Conservation (phyloP, 2,329 filamentous ascomycete genomes). For the Aureobasidium subglaciale region DNA sequence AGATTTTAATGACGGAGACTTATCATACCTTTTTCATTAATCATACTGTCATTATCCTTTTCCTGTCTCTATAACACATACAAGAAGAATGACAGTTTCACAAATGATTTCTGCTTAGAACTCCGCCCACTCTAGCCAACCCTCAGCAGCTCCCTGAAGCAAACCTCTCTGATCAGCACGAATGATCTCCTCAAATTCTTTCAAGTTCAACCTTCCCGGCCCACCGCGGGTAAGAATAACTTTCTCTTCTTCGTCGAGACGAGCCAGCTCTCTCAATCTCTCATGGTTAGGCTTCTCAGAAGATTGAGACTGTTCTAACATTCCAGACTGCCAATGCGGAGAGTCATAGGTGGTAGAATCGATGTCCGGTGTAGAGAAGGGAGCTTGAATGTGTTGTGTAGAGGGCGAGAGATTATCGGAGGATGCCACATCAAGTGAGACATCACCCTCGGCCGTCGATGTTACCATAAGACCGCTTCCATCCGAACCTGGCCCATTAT, state of each 20-base stretch:
- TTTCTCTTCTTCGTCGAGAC: slow-evolving; percentile 57
- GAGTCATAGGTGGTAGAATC: neutral
- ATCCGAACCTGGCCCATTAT: no score
- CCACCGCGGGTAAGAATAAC: slow-evolving; percentile 68
- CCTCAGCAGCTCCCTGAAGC: slow-evolving; percentile 72
- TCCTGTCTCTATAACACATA: neutral
- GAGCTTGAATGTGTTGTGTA: neutral
- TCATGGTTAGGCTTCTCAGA: slow-evolving; percentile 25
- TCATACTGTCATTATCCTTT: no score
- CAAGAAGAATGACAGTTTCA: neutral
- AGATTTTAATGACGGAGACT: no score
- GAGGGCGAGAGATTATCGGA: neutral
- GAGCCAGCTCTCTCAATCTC: slow-evolving; percentile 39
- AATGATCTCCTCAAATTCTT: slow-evolving; percentile 73
- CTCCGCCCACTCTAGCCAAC: slow-evolving; percentile 76
- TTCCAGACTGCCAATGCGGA: neutral
- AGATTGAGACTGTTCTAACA: neutral
- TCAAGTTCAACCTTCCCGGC: slow-evolving; percentile 66
- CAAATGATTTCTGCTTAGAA: slow-evolving; percentile 34
- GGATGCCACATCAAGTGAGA: no score
- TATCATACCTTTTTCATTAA: no score
- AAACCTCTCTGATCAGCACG: slow-evolving; percentile 48
- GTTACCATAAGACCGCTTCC: no score
- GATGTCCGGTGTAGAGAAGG: slow-evolving; percentile 4
- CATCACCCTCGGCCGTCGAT: no score